phyloP scores from a whole-genome alignment of 2,329 filamentous ascomycete species.

The Plenodomus lindquistii region DNA sequence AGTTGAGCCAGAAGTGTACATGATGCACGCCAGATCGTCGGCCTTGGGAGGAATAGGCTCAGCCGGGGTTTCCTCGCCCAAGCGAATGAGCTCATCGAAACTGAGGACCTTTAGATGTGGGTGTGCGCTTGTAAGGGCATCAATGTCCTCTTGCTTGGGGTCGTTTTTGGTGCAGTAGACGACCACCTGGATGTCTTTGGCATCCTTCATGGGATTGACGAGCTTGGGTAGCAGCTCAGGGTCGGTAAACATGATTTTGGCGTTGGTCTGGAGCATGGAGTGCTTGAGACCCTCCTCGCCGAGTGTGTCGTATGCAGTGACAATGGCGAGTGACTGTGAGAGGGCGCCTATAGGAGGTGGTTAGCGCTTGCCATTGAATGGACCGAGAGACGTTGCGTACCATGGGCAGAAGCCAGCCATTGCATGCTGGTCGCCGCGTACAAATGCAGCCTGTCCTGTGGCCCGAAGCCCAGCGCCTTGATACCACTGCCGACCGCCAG shows the following conservation, averaged over 20 bases:
- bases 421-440: conserved; percentile 80
- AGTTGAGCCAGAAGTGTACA: conserved; percentile 86
- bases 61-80: conserved; percentile 67
- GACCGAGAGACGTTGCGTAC: conserved; percentile 39
- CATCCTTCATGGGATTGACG: conserved; percentile 58
- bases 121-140: conserved; percentile 58
- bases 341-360: conserved; percentile 55
- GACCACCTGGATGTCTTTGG: conserved; percentile 60
- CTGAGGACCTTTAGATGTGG: conserved; percentile 58
- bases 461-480: conserved; percentile 71
- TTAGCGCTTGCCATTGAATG: conserved; percentile 9
- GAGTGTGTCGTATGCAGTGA: conserved; percentile 93
- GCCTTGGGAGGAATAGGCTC: conserved; percentile 72
- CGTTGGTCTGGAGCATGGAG: conserved; percentile 79
- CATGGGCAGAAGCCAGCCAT: conserved; percentile 84
- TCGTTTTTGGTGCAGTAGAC: conserved; percentile 62
- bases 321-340: conserved; percentile 87
- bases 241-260: conserved; percentile 84
- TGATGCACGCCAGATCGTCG: conserved; percentile 79
- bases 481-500: conserved; percentile 73
- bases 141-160: conserved; percentile 56
- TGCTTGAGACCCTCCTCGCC: conserved; percentile 83
- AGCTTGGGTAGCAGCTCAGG: conserved; percentile 68
- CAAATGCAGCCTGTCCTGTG: conserved; percentile 73
- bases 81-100: conserved; percentile 59